Conservation (phyloP, 2,329 filamentous ascomycete species). For the Aspergillus sp. region DNA sequence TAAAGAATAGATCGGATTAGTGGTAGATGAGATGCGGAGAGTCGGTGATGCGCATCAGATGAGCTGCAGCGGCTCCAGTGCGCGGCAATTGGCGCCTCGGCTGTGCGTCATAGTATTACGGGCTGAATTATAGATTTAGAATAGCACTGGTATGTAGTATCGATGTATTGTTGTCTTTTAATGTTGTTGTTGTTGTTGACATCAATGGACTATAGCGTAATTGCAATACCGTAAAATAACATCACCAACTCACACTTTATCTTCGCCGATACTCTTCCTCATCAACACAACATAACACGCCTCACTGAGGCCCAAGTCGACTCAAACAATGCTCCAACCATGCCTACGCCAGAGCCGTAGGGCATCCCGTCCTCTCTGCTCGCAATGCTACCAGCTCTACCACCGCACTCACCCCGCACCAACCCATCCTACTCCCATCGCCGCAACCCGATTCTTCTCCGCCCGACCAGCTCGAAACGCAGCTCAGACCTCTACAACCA, state of each 20-base stretch:
- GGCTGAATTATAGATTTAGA: conserved; percentile 7
- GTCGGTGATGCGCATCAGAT: background rate
- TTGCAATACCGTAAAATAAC: background rate
- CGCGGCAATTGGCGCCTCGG: no score
- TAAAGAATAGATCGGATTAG: background rate
- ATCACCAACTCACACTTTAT: conserved; percentile 4
- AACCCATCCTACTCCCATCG: conserved; percentile 3
- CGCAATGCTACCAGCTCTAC: conserved; percentile 11
- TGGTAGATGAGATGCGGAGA: background rate
- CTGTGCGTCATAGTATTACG: background rate
- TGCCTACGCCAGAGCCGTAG: conserved; percentile 24
- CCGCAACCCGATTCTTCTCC: conserved; percentile 8
- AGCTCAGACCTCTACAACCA: conserved; percentile 14
- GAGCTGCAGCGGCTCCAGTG: no score
- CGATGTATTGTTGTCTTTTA: no score
- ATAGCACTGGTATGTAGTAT: background rate
- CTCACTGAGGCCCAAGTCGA: background rate
- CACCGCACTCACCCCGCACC: conserved; percentile 9
- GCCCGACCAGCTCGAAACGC: conserved; percentile 8
- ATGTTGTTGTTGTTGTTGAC: background rate
- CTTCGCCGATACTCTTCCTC: conserved; percentile 1
- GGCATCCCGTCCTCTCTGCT: conserved; percentile 19
- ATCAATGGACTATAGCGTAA: conserved; percentile 1
- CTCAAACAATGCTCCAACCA: conserved; percentile 28
- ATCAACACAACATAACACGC: background rate